Evolutionary conservation across 2,329 filamentous ascomycete species (phyloP), one percentile per base, ranked within the genome.

Genomic region (Chalaropsis ovoidea): DNA sequence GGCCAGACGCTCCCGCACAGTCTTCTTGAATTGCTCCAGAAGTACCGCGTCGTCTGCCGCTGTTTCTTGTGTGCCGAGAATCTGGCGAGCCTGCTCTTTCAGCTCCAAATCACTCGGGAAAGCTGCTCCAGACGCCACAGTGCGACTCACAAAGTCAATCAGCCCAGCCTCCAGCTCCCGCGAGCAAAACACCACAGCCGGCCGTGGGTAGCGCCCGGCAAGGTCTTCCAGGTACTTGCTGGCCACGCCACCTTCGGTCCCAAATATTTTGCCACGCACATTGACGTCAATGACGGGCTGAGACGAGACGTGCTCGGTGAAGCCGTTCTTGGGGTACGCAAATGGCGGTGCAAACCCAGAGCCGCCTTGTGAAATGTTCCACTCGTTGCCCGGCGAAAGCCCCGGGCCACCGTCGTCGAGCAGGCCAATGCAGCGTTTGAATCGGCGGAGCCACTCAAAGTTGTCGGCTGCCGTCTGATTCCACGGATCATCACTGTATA

Each of bases 381-480:
- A 84, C 0, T 75, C 68, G 27, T 72, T 74, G 1, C 71, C 68
- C 0, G 77, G 75, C 15, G 41, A 35, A 8, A 58, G 3, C 0
- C 81, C 82, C 0, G 82, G 82, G 0, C 82, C 80, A 3, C 76
- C 73, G 10, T 77, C 75, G n/a, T 76, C 72, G 0, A 80, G 72
- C 39, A 86, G 79, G 19, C 82, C 82, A 0, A 75, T 77, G 61
- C 82, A 78, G 11, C 82, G 78, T 72, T 86, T 86, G 75, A 86
- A 86, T 56, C 83, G 79, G 65, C 79, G 77, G 13, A 86, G 76
- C 84, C 84, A 86, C 72, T 86, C 83, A 0, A 77, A 78, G 69
- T 86, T 86, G 70, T 86, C 84, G 39, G 83, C 83, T 0, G 82
- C 81, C 0, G 83, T 86, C 69, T 84, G 80, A 71, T 86, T 86